Evolutionary conservation across 805 yeast species (phyloP).

Genomic region (Pichia exigua): DNA sequence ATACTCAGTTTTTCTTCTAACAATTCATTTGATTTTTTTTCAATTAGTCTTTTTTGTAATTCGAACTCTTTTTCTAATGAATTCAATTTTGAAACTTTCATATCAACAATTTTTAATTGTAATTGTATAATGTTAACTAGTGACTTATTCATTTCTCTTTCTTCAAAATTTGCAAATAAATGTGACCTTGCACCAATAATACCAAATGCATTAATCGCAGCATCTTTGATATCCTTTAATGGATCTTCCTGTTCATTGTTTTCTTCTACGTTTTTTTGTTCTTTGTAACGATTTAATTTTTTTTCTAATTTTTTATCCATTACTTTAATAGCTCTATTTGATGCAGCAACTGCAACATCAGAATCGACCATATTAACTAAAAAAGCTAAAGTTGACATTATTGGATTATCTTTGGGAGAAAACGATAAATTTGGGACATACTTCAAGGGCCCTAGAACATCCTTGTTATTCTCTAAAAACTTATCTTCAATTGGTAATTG

Average conservation of each 20-base stretch:
- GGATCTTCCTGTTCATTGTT: conserved; percentile 10
- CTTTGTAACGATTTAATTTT: conserved; percentile 28
- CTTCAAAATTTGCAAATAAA: conserved; percentile 73
- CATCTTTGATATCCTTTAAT: conserved; percentile 40
- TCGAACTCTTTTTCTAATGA: conserved; percentile 61
- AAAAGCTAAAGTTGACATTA: conserved; percentile 85
- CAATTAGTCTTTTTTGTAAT: conserved; percentile 50
- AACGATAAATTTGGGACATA: conserved; percentile 82
- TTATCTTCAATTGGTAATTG: conserved; percentile 77
- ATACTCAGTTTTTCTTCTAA: conserved; percentile 61
- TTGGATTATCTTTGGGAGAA: conserved; percentile 84
- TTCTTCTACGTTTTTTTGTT: conserved; percentile 13
- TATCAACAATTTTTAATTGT: conserved; percentile 54
- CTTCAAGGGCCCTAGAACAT: conserved; percentile 63
- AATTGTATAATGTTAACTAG: conserved; percentile 51
- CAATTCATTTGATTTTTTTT: conserved; percentile 57
- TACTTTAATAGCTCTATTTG: conserved; percentile 49
- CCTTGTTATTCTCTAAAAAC: conserved; percentile 41
- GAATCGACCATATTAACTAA: conserved; percentile 80
- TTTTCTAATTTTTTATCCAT: conserved; percentile 37
- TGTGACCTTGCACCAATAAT: conserved; percentile 72
- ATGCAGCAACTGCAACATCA: conserved; percentile 76
- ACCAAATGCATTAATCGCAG: conserved; percentile 65
- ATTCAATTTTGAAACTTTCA: conserved; percentile 52
- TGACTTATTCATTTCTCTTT: conserved; percentile 61